Base-by-base conservation (phyloP, 139 green algal genomes). In the Chlorella sp. region DNA sequence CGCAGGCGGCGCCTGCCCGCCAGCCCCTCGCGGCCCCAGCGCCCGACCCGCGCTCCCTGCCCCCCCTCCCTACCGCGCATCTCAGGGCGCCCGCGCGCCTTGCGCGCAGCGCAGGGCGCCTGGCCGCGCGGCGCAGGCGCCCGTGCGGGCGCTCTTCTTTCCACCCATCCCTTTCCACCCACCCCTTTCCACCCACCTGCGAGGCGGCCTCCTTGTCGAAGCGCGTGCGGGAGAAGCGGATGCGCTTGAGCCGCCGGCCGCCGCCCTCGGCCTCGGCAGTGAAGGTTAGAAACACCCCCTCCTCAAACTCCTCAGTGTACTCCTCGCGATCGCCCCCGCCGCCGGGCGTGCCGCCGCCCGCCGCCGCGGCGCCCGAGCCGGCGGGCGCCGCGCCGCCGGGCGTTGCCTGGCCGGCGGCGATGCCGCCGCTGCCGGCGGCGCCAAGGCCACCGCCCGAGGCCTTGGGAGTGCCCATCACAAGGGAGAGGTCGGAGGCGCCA, bases 261-360 rank as follows among this genome's bases (percentile, higher is more conserved):
- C 56, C 41, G 11, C 36, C 41, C 33, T 66, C 66, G n/a, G n/a
- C n/a, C 33, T 33, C 53, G 0, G 60, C 29, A 11, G 41, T 73
- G 48, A 84, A 87, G 5, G 81, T 84, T 7, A 82, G 58, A 58
- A 81, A 73, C 31, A 88, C 83, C 0, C 82, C 83, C 71, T 48
- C 3, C 63, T 84, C 79, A 50, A 84, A 55, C 50, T 84, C 72
- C 58, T 84, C 79, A 5, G 35, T 71, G 73, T 73, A 84, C 48
- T 79, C 78, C n/a, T 71, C 71, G 15, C 48, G 48, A 17, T 58
- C n/a, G n/a, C n/a, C n/a, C n/a, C n/a, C n/a, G n/a, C n/a, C n/a
- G n/a, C n/a, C n/a, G n/a, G n/a, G n/a, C n/a, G n/a, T n/a, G n/a
- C n/a, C n/a, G n/a, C n/a, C n/a, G n/a, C n/a, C n/a, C n/a, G n/a